Percentiles rank a stretch among this genome's conserved stretches.
These are phyloP conservation scores for Ustilago curta DNA, from an alignment of 1,284 basidiomycete genomes.

Conservation along the genomic window DNA sequence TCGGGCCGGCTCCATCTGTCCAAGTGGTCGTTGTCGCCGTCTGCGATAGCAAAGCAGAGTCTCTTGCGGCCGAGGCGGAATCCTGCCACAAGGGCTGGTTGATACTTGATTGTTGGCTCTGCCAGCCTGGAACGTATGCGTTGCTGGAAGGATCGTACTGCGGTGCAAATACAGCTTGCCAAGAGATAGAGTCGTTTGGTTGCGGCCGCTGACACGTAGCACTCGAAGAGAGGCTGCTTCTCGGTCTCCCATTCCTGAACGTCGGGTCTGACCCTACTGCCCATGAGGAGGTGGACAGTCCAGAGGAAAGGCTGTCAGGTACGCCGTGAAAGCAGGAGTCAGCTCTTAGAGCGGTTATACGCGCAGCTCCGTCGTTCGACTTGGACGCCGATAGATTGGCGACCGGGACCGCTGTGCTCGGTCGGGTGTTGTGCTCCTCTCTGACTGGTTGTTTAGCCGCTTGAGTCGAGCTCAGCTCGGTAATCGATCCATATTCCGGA, in stretches of 20 bases:
- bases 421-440: not conserved
- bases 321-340: too few species aligned
- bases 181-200: not conserved
- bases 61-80: not conserved
- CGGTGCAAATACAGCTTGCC: not conserved
- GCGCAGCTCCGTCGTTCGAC: not conserved
- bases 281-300: not conserved
- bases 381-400: not conserved
- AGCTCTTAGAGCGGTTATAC: not conserved
- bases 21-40: not conserved
- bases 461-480: not conserved
- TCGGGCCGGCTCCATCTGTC: not conserved
- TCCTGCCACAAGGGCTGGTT: slow-evolving; percentile 1
- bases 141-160: not conserved
- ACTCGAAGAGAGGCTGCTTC: not conserved
- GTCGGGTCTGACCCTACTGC: not conserved
- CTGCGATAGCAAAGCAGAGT: not conserved
- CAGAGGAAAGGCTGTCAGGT: too few species aligned
- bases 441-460: not conserved
- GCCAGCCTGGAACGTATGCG: not conserved
- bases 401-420: not conserved
- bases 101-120: not conserved
- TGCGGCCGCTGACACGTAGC: not conserved
- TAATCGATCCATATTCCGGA: not conserved
- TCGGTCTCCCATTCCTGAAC: not conserved